Evolutionary conservation across 306 rosid species (phyloP), one percentile per base, ranked within the genome.

Genomic region (Vachellia collinsii): DNA sequence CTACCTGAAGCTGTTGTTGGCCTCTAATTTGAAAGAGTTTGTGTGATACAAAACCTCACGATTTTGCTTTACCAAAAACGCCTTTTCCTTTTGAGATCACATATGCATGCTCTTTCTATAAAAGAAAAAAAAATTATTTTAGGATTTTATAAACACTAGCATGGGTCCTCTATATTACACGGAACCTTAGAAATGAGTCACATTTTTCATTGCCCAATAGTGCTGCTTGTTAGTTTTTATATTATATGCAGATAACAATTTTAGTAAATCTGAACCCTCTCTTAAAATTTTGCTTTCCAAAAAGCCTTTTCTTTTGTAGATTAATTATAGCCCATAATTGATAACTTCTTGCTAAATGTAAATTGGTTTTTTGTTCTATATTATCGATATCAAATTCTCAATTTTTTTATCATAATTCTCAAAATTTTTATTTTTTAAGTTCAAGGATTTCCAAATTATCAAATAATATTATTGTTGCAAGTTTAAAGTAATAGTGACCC

Each of bases 1-100:
- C 53, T 77, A 41, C 71, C 62, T 12, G 16, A 29, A 76, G 74
- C 36, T 77, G 48, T 80, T 59, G 54, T 39, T 71, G 53, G n/a
- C 25, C 47, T 44, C 5, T 22, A 16, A 70, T 51, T 51, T 66
- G 70, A 36, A 69, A 69, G 16, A 71, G 59, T 71, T 25, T 41
- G 42, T 5, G 51, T 41, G 70, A 44, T 19, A 22, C 37, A 59
- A 20, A 11, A 10, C 37, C 14, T 58, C 34, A 20, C 3, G 37
- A 58, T 58, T 58, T 58, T 9, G 37, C 65, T 22, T 23, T 22
- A 0, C 65, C 1, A 8, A 22, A 22, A 11, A 59, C 1, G 14
- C 16, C 16, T 59, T 53, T 20, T 58, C 29, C 64, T 22, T 22
- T 8, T 22, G 34, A 58, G 34, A 58, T 58, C 34, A 9, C 34